Evolutionary conservation across 192 early-diverging fungal genomes (phyloP), one percentile per base, ranked within the genome.

Genomic region (Geranomyces michiganensis): DNA sequence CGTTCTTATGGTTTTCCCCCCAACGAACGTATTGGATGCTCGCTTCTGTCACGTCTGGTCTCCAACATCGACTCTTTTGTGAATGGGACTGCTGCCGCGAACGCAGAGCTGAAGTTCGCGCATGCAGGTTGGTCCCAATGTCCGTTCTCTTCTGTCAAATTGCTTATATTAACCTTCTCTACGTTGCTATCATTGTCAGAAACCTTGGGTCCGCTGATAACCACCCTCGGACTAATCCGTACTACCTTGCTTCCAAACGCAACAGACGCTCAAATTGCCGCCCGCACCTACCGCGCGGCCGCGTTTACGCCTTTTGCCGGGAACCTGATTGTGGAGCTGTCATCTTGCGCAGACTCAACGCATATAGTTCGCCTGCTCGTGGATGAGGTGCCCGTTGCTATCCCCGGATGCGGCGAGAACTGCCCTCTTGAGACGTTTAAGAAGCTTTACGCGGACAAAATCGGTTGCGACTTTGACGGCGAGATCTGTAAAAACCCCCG

Each of bases 391-490:
- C 62, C 75, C n/a, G 61, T 73, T 36, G 43, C 55, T 46, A 17
- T 76, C 3, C 75, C 75, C 10, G 75, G 75, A 12, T 76, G 75
- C 56, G 41, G 32, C 10, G 63, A 45, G 3, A 1, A 22, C 7
- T 76, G 75, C 55, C 62, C 60, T 22, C 27, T 76, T 14, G 49
- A 26, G 4, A 9, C 22, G 68, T 74, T 73, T 29, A 62, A 70
- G 27, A 26, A 0, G 26, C 65, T 44, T 0, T 31, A 75, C 51
- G 31, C 51, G 61, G 75, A 63, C 15, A 76, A 76, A 63, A 56
- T 76, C 17, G 69, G 69, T 7, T 76, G 75, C 36, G 75, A 73
- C 36, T 76, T 73, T 67, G 75, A 76, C 56, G 74, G 74, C 2
- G 9, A 19, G 24, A 29, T 60, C 5, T 60, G 58, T 29, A 17